phyloP scores from a whole-genome alignment of 1,284 basidiomycete species.

The Acaromyces ingoldii region DNA sequence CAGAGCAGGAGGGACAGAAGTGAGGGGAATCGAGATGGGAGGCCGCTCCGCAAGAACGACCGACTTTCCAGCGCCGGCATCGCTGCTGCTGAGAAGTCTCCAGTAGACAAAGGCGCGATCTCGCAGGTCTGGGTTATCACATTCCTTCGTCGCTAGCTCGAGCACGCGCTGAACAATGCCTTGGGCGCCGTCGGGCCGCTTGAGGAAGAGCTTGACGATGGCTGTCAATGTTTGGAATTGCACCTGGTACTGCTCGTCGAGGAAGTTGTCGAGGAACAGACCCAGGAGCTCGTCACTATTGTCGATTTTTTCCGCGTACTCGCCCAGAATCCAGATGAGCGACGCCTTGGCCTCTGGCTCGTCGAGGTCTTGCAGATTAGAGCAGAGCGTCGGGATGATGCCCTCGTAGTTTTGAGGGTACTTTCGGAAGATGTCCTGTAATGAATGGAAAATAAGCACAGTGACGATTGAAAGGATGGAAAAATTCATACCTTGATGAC shows the following conservation, averaged over 20 bases:
- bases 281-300: slow-evolving; percentile 88
- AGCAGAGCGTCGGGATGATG: slow-evolving; percentile 88
- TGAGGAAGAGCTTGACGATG: slow-evolving; percentile 92
- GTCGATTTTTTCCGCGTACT: slow-evolving; percentile 94
- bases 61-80: slow-evolving; percentile 87
- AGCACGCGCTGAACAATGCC: slow-evolving; percentile 82
- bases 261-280: slow-evolving; percentile 85
- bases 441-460: neutral
- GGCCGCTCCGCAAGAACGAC: slow-evolving; percentile 87
- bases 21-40: slow-evolving; percentile 84
- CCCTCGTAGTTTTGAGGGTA: slow-evolving; percentile 97
- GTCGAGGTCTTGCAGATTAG: slow-evolving; percentile 90
- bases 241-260: slow-evolving; percentile 87
- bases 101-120: slow-evolving; percentile 96
- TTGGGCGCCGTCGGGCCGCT: slow-evolving; percentile 86
- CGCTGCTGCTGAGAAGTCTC: slow-evolving; percentile 77
- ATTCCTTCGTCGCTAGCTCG: slow-evolving; percentile 90
- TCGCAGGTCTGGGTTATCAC: slow-evolving; percentile 93
- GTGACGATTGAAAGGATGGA: neutral
- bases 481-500: slow-evolving; percentile 77
- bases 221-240: slow-evolving; percentile 93
- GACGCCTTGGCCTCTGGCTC: slow-evolving; percentile 97
- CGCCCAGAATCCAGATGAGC: slow-evolving; percentile 97
- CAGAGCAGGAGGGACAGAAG: slow-evolving; percentile 81
- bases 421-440: slow-evolving; percentile 90